A percentile compares a stretch with the other conserved stretches of the same genome.
Evolutionary conservation across 2,329 filamentous ascomycete species (phyloP).

Genomic region (Penicillium hesseltinei): DNA sequence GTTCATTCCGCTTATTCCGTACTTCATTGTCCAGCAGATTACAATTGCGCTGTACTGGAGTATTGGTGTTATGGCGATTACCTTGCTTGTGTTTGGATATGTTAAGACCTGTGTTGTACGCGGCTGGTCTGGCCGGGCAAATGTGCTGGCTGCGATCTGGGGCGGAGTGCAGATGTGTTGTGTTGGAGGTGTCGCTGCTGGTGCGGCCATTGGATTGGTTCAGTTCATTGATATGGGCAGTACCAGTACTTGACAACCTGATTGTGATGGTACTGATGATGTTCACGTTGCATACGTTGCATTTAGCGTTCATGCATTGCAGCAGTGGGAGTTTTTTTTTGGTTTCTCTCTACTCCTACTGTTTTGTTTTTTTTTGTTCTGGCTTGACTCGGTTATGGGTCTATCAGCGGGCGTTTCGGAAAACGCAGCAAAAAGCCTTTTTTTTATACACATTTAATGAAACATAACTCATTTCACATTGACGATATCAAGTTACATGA

Average conservation of each 20-base stretch:
- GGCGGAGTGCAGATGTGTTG: constrained; percentile 64
- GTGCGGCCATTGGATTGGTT: constrained; percentile 64
- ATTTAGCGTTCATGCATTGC: constrained; percentile 5
- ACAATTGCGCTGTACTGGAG: constrained; percentile 51
- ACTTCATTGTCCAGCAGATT: constrained; percentile 57
- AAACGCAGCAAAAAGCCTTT: background rate
- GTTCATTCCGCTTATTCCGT: constrained; percentile 68
- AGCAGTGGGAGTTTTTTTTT: background rate
- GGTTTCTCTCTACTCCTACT: background rate
- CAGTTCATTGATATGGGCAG: constrained; percentile 50
- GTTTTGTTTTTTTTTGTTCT: background rate
- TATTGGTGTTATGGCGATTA: constrained; percentile 44
- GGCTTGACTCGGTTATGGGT: background rate
- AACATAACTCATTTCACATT: background rate
- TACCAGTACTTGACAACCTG: constrained; percentile 10
- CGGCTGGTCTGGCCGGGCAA: constrained; percentile 46
- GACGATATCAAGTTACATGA: background rate
- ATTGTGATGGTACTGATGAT: background rate
- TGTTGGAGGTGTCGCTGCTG: constrained; percentile 64
- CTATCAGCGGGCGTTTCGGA: constrained; percentile 3
- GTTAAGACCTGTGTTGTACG: constrained; percentile 47
- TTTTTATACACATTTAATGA: background rate
- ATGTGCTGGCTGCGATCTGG: constrained; percentile 54
- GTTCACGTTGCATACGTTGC: background rate
- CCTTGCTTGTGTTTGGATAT: constrained; percentile 44